Evolutionary conservation across 371 early-diverging fungal genomes (phyloP).

Genomic region (Capillidium heterosporum): DNA sequence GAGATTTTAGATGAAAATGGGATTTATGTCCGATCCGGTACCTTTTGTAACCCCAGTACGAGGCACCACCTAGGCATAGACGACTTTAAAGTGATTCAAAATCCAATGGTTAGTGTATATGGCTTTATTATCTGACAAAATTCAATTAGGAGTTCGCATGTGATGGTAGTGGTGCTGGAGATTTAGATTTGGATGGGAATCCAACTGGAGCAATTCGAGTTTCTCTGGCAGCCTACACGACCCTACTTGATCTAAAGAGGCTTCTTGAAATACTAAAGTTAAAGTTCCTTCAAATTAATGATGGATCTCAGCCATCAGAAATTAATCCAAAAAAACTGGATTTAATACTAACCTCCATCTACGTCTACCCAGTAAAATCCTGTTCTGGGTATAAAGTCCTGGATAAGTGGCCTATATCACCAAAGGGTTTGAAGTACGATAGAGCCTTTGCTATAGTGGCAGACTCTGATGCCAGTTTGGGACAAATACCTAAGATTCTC

Average conservation of each 20-base stretch:
- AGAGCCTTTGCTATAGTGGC: constrained; percentile 39
- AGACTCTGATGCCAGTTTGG: constrained; percentile 7
- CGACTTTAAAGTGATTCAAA: constrained; percentile 24
- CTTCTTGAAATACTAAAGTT: background rate
- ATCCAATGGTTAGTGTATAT: constrained; percentile 10
- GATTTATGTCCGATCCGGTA: constrained; percentile 43
- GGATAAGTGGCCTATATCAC: constrained; percentile 31
- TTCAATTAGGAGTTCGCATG: constrained; percentile 18
- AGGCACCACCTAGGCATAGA: constrained; percentile 14
- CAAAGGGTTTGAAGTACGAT: constrained; percentile 34
- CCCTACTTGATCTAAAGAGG: background rate
- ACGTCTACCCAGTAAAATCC: constrained; percentile 46
- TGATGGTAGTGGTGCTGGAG: constrained; percentile 46
- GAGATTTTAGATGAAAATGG: constrained; percentile 29
- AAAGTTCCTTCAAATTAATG: background rate
- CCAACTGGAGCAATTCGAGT: constrained; percentile 46
- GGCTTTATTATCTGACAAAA: background rate
- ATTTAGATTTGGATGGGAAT: constrained; percentile 25
- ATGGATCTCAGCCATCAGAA: too few species aligned
- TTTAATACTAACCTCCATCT: constrained; percentile 5
- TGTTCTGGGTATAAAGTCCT: constrained; percentile 34
- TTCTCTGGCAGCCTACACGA: constrained; percentile 48
- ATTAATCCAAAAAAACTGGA: too few species aligned
- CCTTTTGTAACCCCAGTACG: constrained; percentile 57
- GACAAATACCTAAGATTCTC: constrained; percentile 10